These are phyloP conservation scores for Spinacia oleracea DNA, from an alignment of 179 eudicot genomes.

Conservation along the genomic window DNA sequence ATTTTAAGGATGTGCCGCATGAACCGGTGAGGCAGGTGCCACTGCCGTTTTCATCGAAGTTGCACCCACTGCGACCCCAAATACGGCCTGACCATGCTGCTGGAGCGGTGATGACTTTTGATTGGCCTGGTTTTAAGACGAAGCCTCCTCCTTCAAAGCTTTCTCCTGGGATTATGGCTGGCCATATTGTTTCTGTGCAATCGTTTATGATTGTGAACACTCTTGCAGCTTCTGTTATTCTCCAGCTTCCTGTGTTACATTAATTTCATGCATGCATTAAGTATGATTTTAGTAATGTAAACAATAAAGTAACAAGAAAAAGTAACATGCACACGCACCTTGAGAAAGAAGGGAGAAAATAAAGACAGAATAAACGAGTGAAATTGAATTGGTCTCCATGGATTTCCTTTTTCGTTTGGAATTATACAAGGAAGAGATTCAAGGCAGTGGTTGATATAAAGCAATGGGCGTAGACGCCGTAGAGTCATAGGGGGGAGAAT, in stretches of 20 bases:
- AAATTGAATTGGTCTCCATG: too few species aligned
- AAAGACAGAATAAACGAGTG: too few species aligned
- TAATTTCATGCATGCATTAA: too few species aligned
- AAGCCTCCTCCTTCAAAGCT: conserved; percentile 80
- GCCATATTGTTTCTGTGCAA: conserved; percentile 89
- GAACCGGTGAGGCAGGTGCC: conserved; percentile 77
- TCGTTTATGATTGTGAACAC: conserved; percentile 65
- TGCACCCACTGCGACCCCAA: conserved; percentile 89
- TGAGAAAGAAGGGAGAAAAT: too few species aligned
- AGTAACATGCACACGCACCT: too few species aligned
- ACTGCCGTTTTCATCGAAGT: conserved; percentile 34
- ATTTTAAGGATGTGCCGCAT: conserved; percentile 64
- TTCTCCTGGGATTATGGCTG: conserved; percentile 69
- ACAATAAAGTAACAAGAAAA: too few species aligned
- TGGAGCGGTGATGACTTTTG: conserved; percentile 68
- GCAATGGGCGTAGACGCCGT: too few species aligned
- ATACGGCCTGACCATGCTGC: conserved; percentile 77
- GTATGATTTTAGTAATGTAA: too few species aligned
- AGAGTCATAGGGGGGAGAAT: too few species aligned
- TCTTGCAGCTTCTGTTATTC: conserved; percentile 44
- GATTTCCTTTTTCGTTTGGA: too few species aligned
- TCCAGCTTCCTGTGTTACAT: conserved; percentile 26
- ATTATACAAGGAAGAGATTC: too few species aligned
- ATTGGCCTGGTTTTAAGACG: conserved; percentile 47
- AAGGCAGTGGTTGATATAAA: too few species aligned